Percentiles rank a stretch among this genome's conserved stretches.
phyloP scores from a whole-genome alignment of 345 rosid genomes.

The Eucalyptus fibrosa region DNA sequence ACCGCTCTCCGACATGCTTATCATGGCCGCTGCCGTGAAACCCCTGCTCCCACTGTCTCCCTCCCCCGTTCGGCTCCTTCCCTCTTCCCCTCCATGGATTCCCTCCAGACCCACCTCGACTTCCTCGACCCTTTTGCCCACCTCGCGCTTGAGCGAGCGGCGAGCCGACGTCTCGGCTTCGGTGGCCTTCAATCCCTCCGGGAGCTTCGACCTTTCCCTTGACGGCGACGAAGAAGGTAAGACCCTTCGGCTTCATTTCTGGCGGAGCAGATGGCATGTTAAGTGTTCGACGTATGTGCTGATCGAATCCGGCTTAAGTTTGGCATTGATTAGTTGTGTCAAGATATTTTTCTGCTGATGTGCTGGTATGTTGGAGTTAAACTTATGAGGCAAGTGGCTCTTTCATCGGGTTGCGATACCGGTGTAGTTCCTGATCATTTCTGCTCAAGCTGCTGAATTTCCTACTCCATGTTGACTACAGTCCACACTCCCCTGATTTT shows the following conservation, averaged over 20 bases:
- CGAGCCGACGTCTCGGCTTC: conserved; percentile 26
- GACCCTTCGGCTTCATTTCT: not conserved
- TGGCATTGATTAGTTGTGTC: not conserved
- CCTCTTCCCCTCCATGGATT: conserved; percentile 7
- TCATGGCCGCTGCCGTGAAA: conserved; percentile 7
- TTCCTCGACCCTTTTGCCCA: not conserved
- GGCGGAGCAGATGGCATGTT: not conserved
- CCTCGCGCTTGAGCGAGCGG: not conserved
- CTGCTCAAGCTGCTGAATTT: not conserved
- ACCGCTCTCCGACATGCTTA: conserved; percentile 7
- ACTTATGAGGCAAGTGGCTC: not conserved
- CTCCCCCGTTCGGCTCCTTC: not conserved
- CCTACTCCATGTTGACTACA: not conserved
- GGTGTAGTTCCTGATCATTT: not conserved
- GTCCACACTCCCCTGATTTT: not conserved
- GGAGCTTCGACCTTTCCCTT: conserved; percentile 68
- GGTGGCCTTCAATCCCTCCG: conserved; percentile 74
- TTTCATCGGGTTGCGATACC: not conserved
- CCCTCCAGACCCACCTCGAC: conserved; percentile 18
- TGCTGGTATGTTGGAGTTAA: not conserved
- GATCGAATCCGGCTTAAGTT: not conserved
- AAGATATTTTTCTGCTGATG: not conserved
- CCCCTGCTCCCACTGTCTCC: conserved; percentile 19
- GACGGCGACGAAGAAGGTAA: conserved; percentile 36
- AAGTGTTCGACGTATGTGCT: not conserved